Conservation (phyloP, 352 stramenopile species). For the Thalassiosira pacifica region DNA sequence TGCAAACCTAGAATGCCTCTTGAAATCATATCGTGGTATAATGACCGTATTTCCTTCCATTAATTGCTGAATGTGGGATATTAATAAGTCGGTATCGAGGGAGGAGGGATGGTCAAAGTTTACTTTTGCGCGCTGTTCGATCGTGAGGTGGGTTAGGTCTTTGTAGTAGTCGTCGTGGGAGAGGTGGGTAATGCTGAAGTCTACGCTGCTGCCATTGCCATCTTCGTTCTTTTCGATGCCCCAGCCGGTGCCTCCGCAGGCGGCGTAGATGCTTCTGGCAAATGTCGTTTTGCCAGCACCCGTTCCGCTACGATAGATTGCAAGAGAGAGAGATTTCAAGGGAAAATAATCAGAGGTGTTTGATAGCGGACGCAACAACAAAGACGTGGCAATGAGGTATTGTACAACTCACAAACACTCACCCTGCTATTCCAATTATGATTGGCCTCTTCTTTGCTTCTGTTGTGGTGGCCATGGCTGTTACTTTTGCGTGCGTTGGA, state of each 20-base stretch:
- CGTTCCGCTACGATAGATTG: too few species aligned
- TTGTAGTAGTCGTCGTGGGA: conserved; percentile 98
- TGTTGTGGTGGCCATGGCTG: background rate
- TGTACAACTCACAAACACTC: too few species aligned
- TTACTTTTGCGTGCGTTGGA: background rate
- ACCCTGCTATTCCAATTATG: conserved; percentile 80
- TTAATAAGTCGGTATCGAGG: conserved; percentile 94
- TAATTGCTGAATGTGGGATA: conserved; percentile 91
- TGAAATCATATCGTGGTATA: conserved; percentile 95
- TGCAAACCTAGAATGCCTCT: conserved; percentile 91
- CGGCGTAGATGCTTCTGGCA: conserved; percentile 67
- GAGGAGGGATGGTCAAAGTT: conserved; percentile 99
- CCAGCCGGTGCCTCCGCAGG: conserved; percentile 64
- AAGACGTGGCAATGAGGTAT: too few species aligned
- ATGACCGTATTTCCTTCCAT: conserved; percentile 90
- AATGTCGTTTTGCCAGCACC: conserved; percentile 83
- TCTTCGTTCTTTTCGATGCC: conserved; percentile 42
- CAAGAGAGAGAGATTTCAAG: too few species aligned
- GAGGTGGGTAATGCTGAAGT: conserved; percentile 94
- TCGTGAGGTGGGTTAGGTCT: conserved; percentile 70
- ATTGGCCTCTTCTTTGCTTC: conserved; percentile 43
- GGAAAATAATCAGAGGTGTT: too few species aligned
- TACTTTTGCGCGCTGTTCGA: conserved; percentile 80
- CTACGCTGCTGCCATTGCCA: conserved; percentile 57
- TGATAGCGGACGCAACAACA: too few species aligned